A percentile compares a stretch with the other conserved stretches of the same genome.
phyloP scores from a whole-genome alignment of 2,329 filamentous ascomycete species.

The Penicillium vulpinum region DNA sequence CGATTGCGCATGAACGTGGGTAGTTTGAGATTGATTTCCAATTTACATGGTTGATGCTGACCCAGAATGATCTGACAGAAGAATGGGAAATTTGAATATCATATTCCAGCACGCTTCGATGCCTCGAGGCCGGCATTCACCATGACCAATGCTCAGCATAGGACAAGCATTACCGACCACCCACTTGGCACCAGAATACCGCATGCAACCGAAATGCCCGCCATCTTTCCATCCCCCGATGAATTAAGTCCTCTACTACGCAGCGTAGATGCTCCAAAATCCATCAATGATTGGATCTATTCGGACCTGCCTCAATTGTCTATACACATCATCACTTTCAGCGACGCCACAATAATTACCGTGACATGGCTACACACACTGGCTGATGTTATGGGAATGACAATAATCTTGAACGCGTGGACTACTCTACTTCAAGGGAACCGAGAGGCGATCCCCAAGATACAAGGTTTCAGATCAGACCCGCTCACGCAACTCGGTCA shows the following conservation, averaged over 20 bases:
- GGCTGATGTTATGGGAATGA: neutral
- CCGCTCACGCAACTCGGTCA: neutral
- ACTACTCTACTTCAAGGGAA: neutral
- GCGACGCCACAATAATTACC: neutral
- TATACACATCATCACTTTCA: neutral
- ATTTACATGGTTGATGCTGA: neutral
- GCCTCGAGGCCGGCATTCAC: neutral
- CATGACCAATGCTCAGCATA: neutral
- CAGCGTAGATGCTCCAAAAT: neutral
- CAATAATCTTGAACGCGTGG: neutral
- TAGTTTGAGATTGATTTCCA: neutral
- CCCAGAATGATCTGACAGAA: neutral
- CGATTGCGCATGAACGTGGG: slow-evolving; percentile 1
- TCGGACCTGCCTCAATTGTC: neutral
- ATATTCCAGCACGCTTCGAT: neutral
- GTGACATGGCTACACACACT: neutral
- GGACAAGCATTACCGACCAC: neutral
- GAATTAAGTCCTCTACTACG: neutral
- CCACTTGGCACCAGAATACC: neutral
- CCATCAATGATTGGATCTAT: neutral
- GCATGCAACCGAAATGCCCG: neutral
- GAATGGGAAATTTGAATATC: neutral
- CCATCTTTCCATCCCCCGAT: neutral
- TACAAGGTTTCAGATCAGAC: neutral
- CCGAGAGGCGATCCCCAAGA: neutral